Evolutionary conservation across 2,329 filamentous ascomycete species (phyloP).

Genomic region (Talaromyces sp.): DNA sequence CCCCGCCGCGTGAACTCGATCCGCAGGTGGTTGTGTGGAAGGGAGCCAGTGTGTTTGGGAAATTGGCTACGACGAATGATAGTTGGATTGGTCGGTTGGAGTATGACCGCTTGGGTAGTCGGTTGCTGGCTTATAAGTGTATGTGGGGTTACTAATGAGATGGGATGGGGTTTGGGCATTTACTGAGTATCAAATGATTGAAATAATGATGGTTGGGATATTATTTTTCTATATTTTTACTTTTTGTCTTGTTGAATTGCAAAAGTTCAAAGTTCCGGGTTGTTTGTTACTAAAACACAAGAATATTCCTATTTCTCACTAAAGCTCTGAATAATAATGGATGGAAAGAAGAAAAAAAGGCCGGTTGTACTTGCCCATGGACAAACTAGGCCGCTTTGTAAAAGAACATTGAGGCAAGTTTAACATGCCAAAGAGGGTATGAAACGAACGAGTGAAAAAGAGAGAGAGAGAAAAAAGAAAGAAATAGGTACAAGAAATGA

Average conservation of each 20-base stretch:
- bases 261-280: background rate
- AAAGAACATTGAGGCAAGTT: background rate
- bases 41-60: conserved; percentile 92
- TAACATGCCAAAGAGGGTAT: background rate
- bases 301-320: background rate
- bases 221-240: background rate
- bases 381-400: background rate
- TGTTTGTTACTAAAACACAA: background rate
- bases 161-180: background rate
- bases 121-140: conserved; percentile 79
- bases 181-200: background rate
- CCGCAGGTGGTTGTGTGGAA: conserved; percentile 98
- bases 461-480: background rate
- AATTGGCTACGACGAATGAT: conserved; percentile 80
- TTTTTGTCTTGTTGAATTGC: background rate
- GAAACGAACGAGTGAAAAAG: background rate
- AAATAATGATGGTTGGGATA: background rate
- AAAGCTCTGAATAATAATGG: background rate
- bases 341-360: background rate
- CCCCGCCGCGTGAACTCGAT: conserved; percentile 86
- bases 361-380: background rate
- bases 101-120: conserved; percentile 78
- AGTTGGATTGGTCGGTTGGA: conserved; percentile 87
- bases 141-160: conserved; percentile 54
- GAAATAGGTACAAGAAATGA: background rate